phyloP scores from a whole-genome alignment of 441 rosid genomes.

The Erodium chrysanthum region DNA sequence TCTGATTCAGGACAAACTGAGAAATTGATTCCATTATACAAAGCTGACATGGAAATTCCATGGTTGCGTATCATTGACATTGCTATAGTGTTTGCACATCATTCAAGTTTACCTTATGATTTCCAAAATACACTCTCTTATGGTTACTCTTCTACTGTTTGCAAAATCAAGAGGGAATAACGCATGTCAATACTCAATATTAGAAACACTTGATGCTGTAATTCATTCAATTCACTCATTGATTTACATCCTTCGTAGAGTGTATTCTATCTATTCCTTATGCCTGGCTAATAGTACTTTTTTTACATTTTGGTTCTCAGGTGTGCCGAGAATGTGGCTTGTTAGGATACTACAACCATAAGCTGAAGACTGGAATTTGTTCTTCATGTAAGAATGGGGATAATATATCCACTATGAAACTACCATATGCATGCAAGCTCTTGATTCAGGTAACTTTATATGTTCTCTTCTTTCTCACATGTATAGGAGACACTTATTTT shows the following conservation, averaged over 20 bases:
- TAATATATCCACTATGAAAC: conserved; percentile 66
- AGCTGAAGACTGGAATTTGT: conserved; percentile 66
- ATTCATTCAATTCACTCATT: not conserved
- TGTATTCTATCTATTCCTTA: not conserved
- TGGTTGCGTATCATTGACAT: too few species aligned
- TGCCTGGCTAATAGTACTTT: too few species aligned
- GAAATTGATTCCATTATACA: too few species aligned
- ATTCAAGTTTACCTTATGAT: not conserved
- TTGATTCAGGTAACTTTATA: conserved; percentile 49
- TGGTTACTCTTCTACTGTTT: not conserved
- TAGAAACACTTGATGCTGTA: not conserved
- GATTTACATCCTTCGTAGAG: not conserved
- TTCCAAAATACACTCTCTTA: not conserved
- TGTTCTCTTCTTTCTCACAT: not conserved
- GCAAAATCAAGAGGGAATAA: not conserved
- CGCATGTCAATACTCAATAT: not conserved
- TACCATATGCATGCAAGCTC: conserved; percentile 96
- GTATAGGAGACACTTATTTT: not conserved
- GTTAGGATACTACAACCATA: conserved; percentile 77
- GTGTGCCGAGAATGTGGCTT: conserved; percentile 81
- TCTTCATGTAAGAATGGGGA: conserved; percentile 76
- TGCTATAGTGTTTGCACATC: too few species aligned
- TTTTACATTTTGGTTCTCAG: conserved; percentile 30
- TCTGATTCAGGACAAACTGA: too few species aligned
- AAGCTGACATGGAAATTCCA: too few species aligned